These are phyloP conservation scores for Heritiera fomes DNA, from an alignment of 345 rosid genomes.

Conservation along the genomic window DNA sequence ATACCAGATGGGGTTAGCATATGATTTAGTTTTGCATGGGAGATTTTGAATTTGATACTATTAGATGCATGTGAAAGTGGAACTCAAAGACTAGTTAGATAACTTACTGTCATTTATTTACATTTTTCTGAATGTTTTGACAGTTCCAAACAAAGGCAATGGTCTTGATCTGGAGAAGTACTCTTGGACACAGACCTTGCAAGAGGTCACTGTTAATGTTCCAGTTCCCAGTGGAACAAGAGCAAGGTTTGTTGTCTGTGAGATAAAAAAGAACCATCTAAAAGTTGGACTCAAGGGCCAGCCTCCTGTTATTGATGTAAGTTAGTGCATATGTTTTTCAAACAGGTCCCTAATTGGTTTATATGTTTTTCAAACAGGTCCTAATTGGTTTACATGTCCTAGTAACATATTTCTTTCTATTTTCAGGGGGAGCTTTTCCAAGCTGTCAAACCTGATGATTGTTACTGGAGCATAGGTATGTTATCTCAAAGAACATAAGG, in stretches of 20 bases:
- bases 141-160: conserved; percentile 88
- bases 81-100: not conserved
- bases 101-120: not conserved
- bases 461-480: conserved; percentile 93
- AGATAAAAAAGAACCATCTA: conserved; percentile 80
- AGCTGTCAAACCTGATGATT: conserved; percentile 74
- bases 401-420: not conserved
- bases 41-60: not conserved
- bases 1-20: not conserved
- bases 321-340: conserved; percentile 21
- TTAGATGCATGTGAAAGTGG: not conserved
- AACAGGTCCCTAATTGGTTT: not conserved
- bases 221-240: conserved; percentile 83
- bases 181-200: conserved; percentile 87
- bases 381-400: not conserved
- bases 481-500: not conserved
- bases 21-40: not conserved
- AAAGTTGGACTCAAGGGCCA: conserved; percentile 89
- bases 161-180: conserved; percentile 87
- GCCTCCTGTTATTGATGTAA: conserved; percentile 80
- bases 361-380: not conserved
- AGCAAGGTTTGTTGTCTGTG: conserved; percentile 65
- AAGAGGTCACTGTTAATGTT: conserved; percentile 71
- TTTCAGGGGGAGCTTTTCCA: conserved; percentile 69
- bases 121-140: not conserved